A percentile compares a stretch with the other conserved stretches of the same genome.
These are phyloP conservation scores for Coemansia sp. DNA, from an alignment of 371 early-diverging fungal species.

Conservation along the genomic window DNA sequence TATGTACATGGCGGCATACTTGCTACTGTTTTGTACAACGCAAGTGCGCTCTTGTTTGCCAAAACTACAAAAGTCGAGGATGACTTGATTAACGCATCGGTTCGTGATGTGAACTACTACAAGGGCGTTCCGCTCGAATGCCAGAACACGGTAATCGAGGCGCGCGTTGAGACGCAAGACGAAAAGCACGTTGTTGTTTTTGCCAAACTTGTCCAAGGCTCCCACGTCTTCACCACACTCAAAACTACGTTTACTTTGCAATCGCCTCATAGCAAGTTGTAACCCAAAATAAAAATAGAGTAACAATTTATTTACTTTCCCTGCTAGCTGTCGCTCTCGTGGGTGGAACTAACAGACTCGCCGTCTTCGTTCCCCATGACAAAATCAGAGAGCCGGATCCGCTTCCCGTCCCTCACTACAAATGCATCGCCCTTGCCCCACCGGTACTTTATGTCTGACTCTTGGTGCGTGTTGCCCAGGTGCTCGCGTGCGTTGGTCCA, in stretches of 20 bases:
- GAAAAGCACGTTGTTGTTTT: not conserved
- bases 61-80: not conserved
- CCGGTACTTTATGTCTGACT: slow-evolving; percentile 29
- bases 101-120: slow-evolving; percentile 19
- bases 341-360: not conserved
- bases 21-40: slow-evolving; percentile 28
- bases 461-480: slow-evolving; percentile 20
- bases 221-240: slow-evolving; percentile 11
- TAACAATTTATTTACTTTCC: not conserved
- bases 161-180: slow-evolving; percentile 1
- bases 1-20: slow-evolving; percentile 38
- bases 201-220: slow-evolving; percentile 9
- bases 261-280: slow-evolving; percentile 10
- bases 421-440: slow-evolving; percentile 43
- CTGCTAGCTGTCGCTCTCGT: not conserved
- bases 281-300: not conserved
- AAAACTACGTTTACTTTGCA: slow-evolving; percentile 21
- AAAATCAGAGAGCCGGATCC: slow-evolving; percentile 30
- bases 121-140: slow-evolving; percentile 16
- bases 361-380: slow-evolving; percentile 16
- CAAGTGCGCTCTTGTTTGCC: slow-evolving; percentile 12
- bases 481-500: slow-evolving; percentile 46
- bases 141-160: slow-evolving; percentile 11
- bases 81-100: not conserved
- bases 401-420: slow-evolving; percentile 31